Evolutionary conservation across 2,329 filamentous ascomycete genomes (phyloP).

Genomic region (Scedosporium dehoogii): DNA sequence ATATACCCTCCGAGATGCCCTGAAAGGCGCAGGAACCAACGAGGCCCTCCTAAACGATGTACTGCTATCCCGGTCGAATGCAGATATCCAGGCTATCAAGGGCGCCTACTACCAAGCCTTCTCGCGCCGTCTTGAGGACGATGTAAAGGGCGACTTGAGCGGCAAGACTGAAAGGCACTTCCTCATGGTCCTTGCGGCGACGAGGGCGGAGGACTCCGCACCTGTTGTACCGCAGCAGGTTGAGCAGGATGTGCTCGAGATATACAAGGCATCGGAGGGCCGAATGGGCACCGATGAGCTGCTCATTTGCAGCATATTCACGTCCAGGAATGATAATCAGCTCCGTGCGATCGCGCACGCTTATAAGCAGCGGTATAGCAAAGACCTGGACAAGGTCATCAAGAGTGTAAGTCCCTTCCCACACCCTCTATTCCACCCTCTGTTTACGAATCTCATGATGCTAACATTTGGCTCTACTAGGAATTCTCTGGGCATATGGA

Average conservation of each 20-base stretch:
- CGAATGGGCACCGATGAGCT: slow-evolving; percentile 64
- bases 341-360: slow-evolving; percentile 69
- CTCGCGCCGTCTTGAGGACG: slow-evolving; percentile 55
- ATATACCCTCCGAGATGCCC: slow-evolving; percentile 57
- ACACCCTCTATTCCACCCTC: background rate
- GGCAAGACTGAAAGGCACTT: slow-evolving; percentile 83
- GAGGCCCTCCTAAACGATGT: slow-evolving; percentile 80
- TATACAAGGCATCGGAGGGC: slow-evolving; percentile 70
- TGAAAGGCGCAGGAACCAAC: slow-evolving; percentile 76
- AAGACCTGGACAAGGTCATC: slow-evolving; percentile 62
- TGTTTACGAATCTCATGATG: background rate
- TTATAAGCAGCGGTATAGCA: slow-evolving; percentile 65
- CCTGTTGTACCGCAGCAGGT: slow-evolving; percentile 65
- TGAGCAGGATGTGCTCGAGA: slow-evolving; percentile 63
- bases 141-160: slow-evolving; percentile 70
- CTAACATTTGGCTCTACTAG: slow-evolving; percentile 19
- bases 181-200: slow-evolving; percentile 66
- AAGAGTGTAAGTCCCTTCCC: slow-evolving; percentile 41
- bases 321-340: slow-evolving; percentile 68
- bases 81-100: slow-evolving; percentile 83
- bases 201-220: slow-evolving; percentile 65
- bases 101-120: slow-evolving; percentile 61
- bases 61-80: slow-evolving; percentile 72
- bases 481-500: slow-evolving; percentile 93
- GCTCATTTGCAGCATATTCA: slow-evolving; percentile 69